Evolutionary conservation across 495 filamentous ascomycete species (phyloP).

Genomic region (Trypethelium eluteriae): DNA sequence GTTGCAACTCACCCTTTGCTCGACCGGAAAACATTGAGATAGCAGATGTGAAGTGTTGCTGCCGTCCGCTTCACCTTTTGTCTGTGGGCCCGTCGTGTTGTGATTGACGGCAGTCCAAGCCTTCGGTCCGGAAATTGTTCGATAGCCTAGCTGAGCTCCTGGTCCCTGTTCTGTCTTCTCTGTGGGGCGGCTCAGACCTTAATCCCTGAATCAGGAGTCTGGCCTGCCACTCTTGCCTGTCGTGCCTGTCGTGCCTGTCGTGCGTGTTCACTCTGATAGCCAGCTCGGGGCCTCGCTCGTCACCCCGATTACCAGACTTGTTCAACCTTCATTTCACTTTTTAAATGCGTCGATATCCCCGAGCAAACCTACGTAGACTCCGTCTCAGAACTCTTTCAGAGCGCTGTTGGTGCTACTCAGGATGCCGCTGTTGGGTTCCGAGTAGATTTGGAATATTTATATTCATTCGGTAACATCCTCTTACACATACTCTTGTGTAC

Average conservation of each 20-base stretch:
- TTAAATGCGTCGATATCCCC: background rate
- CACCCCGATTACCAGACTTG: no score
- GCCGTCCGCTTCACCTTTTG: background rate
- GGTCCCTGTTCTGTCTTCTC: background rate
- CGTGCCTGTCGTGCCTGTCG: no score
- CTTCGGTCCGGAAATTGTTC: slow-evolving; percentile 4
- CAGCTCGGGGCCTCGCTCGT: no score
- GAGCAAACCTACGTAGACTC: background rate
- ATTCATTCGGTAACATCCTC: background rate
- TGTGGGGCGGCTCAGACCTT: background rate
- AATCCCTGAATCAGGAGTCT: background rate
- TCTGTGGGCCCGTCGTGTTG: background rate
- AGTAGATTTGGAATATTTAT: background rate
- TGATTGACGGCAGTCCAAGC: background rate
- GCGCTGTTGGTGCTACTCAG: no score
- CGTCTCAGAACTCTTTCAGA: background rate
- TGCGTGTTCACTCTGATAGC: no score
- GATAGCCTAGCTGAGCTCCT: slow-evolving; percentile 7
- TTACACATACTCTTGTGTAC: background rate
- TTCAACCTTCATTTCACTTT: background rate
- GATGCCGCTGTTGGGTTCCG: background rate
- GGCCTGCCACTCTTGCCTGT: background rate
- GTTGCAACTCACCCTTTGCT: no score
- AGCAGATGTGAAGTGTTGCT: background rate
- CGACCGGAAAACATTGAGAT: background rate